Conservation (phyloP, 176 grass and related monocot genomes). For the Hyparrhenia diplandra region DNA sequence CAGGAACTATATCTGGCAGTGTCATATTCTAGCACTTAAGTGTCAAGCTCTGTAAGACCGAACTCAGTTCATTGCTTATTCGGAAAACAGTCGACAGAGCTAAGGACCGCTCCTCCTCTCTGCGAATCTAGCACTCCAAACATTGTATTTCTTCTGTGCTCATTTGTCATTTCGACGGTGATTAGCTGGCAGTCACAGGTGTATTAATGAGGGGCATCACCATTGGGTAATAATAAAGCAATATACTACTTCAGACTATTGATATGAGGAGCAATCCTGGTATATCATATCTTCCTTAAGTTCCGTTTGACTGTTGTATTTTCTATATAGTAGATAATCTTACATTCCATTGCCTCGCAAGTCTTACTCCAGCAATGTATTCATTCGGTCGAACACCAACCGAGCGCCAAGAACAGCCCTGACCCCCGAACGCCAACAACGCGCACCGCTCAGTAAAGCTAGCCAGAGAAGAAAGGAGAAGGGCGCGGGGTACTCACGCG, state of each 20-base stretch:
- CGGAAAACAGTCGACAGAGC: background rate
- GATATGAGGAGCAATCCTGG: background rate
- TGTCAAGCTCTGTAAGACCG: background rate
- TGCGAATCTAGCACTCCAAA: background rate
- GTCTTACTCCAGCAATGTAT: background rate
- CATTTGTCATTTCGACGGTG: background rate
- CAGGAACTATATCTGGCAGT: background rate
- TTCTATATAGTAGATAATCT: background rate
- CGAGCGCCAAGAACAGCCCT: background rate
- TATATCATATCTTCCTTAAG: background rate
- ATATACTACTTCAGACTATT: background rate
- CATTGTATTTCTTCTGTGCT: background rate
- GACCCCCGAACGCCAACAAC: background rate
- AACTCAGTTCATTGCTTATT: background rate
- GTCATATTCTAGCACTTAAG: background rate
- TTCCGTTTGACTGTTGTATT: background rate
- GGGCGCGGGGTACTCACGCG: slow-evolving; percentile 39
- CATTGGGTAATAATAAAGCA: background rate
- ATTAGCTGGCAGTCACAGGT: background rate
- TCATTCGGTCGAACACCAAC: slow-evolving; percentile 32
- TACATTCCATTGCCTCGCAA: background rate
- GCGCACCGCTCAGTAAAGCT: background rate
- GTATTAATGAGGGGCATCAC: background rate
- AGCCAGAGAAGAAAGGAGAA: background rate
- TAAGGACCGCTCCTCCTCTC: background rate